Base-by-base conservation (phyloP, 2,329 filamentous ascomycete species). In the Pseudohalonectria lignicola region DNA sequence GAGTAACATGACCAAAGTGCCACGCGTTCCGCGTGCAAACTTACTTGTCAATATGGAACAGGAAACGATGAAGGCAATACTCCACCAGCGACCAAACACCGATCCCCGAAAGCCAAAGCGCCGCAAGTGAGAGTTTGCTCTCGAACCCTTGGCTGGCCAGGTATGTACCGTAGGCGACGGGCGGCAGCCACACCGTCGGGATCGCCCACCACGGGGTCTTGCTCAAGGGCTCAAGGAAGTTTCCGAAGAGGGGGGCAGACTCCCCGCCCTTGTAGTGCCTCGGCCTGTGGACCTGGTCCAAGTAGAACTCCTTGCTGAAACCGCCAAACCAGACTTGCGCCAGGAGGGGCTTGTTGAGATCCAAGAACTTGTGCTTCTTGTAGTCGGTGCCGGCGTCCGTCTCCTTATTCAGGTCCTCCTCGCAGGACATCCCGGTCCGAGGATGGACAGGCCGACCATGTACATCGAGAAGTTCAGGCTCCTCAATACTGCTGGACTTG, bases 201-300 rank as follows among this genome's bases (percentile, higher is more conserved):
- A 98, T 71, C 32, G 94, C 59, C 77, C 82, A 98, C 92, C 92
- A 98, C 2, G 92, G 76, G 3, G 92, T 98, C 69, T 88, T 83
- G 59, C 81, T 88, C 42, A 98, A 65, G n/a, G 92, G 92, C 63
- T 98, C 92, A n/a, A 98, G 68, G 58, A 98, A 94, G 63, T 98
- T 96, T 43, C 92, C 92, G 61, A 98, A 98, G 18, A 98, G 64
- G 16, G 92, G 92, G 28, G 92, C 92, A 6, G 87, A 95, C 44
- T 79, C 78, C 41, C 92, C 92, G 47, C 90, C 90, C 56, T 80
- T 93, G 71, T 96, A 98, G 60, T 98, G 90, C 42, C 92, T 79
- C 15, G 92, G 92, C 32, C 92, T 81, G 57, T 98, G 92, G 37
- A 98, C 85, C 59, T 98, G 92, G 49, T 95, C 81, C 18, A 98